Conservation (phyloP, 75 land plant species). For the Pseudotsuga menziesii region DNA sequence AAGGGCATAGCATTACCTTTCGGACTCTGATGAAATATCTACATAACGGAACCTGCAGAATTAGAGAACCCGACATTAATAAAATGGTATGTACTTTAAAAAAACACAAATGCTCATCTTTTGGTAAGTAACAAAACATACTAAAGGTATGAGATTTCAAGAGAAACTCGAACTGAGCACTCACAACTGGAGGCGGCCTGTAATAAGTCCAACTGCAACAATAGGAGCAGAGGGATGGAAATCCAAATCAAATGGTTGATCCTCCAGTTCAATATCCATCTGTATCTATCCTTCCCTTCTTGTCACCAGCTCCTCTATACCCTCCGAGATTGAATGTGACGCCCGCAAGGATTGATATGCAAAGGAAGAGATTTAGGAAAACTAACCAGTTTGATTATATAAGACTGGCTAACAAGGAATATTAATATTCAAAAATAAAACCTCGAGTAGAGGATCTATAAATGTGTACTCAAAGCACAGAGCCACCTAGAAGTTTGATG, state of each 20-base stretch:
- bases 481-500: too few species aligned
- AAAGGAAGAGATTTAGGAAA: too few species aligned
- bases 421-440: too few species aligned
- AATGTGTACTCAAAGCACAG: too few species aligned
- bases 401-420: too few species aligned
- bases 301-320: too few species aligned
- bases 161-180: neutral
- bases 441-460: too few species aligned
- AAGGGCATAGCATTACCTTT: constrained; percentile 3
- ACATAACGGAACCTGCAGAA: constrained; percentile 14
- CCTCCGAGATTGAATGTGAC: too few species aligned
- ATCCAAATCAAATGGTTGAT: constrained; percentile 76
- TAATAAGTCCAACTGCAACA: constrained; percentile 72
- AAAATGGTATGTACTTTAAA: neutral
- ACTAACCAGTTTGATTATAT: too few species aligned
- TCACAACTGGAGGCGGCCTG: constrained; percentile 72
- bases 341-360: too few species aligned
- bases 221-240: constrained; percentile 73
- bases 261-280: constrained; percentile 61
- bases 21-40: constrained; percentile 1
- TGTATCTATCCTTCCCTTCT: neutral
- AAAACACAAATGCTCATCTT: constrained; percentile 14
- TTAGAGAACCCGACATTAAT: neutral
- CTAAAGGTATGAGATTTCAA: constrained; percentile 39
- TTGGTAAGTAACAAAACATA: constrained; percentile 33